These are phyloP conservation scores for Leccinum pachyderme DNA, from an alignment of 1,284 basidiomycete species.

Conservation along the genomic window DNA sequence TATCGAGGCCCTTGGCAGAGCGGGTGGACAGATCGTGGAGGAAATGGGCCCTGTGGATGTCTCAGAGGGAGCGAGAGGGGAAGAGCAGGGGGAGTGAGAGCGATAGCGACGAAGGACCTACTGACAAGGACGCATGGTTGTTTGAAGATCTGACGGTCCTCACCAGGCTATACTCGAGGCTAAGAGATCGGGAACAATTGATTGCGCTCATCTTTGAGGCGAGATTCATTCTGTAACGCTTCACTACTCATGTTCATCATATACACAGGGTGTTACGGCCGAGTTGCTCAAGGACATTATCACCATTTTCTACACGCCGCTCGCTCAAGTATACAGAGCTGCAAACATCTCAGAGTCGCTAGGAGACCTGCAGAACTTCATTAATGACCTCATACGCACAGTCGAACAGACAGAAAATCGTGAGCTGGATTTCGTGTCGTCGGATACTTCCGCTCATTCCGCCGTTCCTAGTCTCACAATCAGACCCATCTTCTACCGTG, in stretches of 20 bases:
- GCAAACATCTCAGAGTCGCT: constrained; percentile 96
- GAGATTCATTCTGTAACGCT: constrained; percentile 16
- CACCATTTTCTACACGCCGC: constrained; percentile 96
- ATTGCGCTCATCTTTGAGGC: constrained; percentile 96
- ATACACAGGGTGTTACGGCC: constrained; percentile 81
- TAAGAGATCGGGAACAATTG: constrained; percentile 90
- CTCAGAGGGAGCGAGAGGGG: constrained; percentile 56
- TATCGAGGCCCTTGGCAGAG: constrained; percentile 76
- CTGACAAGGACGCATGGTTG: constrained; percentile 92
- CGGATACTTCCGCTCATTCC: constrained; percentile 8
- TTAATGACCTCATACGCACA: constrained; percentile 94
- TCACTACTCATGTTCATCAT: background rate
- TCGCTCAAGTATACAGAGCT: constrained; percentile 98
- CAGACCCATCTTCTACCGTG: constrained; percentile 84
- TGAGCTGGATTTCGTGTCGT: constrained; percentile 41
- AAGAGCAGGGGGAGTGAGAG: constrained; percentile 56
- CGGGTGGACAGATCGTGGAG: constrained; percentile 73
- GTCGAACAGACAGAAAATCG: constrained; percentile 91
- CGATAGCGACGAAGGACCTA: constrained; percentile 90
- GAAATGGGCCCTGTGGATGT: constrained; percentile 75
- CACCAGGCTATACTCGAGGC: constrained; percentile 71
- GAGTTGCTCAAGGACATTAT: constrained; percentile 98
- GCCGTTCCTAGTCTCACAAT: constrained; percentile 63
- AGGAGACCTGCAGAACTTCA: constrained; percentile 89
- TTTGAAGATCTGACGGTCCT: constrained; percentile 87